Conservation (phyloP, 2,329 filamentous ascomycete species). For the Exophiala oligosperma region DNA sequence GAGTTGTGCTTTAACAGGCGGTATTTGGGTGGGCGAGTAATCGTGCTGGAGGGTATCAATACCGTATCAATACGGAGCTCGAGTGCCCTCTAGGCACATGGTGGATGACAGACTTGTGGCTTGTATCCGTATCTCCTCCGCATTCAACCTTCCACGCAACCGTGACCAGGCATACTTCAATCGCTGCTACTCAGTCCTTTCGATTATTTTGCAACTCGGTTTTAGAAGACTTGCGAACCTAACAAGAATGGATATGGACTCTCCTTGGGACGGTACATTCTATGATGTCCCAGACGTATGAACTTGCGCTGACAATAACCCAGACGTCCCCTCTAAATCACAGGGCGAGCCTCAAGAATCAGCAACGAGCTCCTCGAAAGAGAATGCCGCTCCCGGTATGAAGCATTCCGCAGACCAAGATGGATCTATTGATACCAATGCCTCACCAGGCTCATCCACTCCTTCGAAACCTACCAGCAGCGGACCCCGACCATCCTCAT, state of each 20-base stretch:
- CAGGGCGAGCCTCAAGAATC: conserved; percentile 28
- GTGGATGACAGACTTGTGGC: not conserved
- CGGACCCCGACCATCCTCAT: conserved; percentile 49
- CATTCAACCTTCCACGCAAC: not conserved
- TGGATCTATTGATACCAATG: conserved; percentile 12
- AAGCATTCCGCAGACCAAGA: not conserved
- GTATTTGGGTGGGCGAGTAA: no score
- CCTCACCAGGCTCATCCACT: conserved; percentile 23
- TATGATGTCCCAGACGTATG: conserved; percentile 28
- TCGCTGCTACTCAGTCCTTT: not conserved
- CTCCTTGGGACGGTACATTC: conserved; percentile 51
- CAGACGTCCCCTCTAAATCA: conserved; percentile 50
- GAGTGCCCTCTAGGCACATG: not conserved
- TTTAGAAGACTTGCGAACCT: not conserved
- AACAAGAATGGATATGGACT: conserved; percentile 37
- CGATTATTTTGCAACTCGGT: not conserved
- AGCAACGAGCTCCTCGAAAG: conserved; percentile 32
- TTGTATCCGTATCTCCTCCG: not conserved
- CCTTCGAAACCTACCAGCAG: conserved; percentile 37
- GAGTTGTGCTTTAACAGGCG: no score
- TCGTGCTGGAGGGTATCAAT: no score
- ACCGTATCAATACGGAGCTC: no score
- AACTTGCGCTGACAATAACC: conserved; percentile 24
- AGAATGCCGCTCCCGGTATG: conserved; percentile 25
- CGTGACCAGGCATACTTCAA: not conserved